Evolutionary conservation across 208 protist species (phyloP), one percentile per base, ranked within the genome.

Genomic region (Acanthamoeba royreba): DNA sequence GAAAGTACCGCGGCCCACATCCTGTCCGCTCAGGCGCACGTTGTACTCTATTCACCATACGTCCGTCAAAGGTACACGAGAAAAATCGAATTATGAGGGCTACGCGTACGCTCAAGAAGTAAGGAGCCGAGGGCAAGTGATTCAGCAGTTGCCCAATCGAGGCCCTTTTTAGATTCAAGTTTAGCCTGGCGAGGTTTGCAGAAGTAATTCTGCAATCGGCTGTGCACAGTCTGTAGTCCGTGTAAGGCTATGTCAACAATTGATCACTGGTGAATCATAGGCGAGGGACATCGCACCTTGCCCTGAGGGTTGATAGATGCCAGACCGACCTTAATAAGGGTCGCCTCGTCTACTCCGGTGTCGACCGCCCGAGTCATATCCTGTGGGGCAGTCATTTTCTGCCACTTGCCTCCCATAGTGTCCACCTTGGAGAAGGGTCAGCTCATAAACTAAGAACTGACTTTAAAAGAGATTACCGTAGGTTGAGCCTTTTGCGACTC

Each of bases 121-220:
- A 98, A 92, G 2, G 95, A 96, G 47, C 97, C 97, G 33, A 97
- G 95, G 7, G 97, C 97, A 5, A 96, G 40, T 2, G 96, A 61
- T 77, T 97, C 96, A 45, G 93, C 92, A 17, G 96, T 97, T 1
- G 96, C 96, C 97, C 96, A 98, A 87, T 97, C 96, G 17, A 96
- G 58, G n/a, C 74, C 86, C 1, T 52, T 40, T 58, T 92, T 46
- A 40, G 77, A 74, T 1, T 96, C 94, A 42, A 96, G 72, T 72
- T 95, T 94, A 13, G 47, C 42, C 7, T 96, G 63, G 31, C 94
- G 61, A 19, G 43, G 35, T 47, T 97, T 95, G 38, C 42, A 63
- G 88, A 52, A 58, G 61, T 40, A 43, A 94, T 45, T 53, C 28
- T 91, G 52, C 96, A 97, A 79, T 91, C 95, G 0, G 31, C 17